Percentiles rank a stretch among this genome's conserved stretches.
Evolutionary conservation across 805 yeast genomes (phyloP).

Genomic region (Saccharomycopsis sp.): DNA sequence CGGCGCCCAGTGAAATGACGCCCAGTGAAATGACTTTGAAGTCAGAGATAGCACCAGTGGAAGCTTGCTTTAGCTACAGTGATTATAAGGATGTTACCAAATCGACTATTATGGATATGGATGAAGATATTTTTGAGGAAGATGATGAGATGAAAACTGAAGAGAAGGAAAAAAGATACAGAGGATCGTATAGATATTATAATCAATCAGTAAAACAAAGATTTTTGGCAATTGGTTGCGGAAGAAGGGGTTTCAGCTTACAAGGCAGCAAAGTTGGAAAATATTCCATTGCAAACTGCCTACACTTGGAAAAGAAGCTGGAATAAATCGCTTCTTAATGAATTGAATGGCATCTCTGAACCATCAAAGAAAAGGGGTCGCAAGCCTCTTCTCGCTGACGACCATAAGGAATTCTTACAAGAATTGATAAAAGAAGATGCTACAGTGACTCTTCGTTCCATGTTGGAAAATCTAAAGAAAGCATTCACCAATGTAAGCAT

Average conservation of each 20-base stretch:
- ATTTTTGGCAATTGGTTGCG: not conserved
- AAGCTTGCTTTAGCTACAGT: not conserved
- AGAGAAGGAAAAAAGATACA: not conserved
- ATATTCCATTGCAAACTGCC: not conserved
- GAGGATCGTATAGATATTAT: not conserved
- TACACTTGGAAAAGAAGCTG: no score
- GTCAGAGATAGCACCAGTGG: not conserved
- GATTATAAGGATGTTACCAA: not conserved
- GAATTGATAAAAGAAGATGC: conserved; percentile 1
- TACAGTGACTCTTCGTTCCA: not conserved
- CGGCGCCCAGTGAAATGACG: no score
- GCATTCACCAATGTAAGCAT: not conserved
- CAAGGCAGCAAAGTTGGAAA: not conserved
- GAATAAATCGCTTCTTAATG: not conserved
- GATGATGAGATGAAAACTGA: not conserved
- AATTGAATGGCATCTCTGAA: not conserved
- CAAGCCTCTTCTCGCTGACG: not conserved
- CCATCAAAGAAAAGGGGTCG: not conserved
- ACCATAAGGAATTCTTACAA: not conserved
- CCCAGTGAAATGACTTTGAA: not conserved
- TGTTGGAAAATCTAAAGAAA: not conserved
- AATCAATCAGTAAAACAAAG: not conserved
- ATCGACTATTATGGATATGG: not conserved
- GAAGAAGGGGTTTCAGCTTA: not conserved
- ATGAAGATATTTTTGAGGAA: not conserved